phyloP scores from a whole-genome alignment of 1,139 yeast species.

The Lodderomyces orthopsilosis region DNA sequence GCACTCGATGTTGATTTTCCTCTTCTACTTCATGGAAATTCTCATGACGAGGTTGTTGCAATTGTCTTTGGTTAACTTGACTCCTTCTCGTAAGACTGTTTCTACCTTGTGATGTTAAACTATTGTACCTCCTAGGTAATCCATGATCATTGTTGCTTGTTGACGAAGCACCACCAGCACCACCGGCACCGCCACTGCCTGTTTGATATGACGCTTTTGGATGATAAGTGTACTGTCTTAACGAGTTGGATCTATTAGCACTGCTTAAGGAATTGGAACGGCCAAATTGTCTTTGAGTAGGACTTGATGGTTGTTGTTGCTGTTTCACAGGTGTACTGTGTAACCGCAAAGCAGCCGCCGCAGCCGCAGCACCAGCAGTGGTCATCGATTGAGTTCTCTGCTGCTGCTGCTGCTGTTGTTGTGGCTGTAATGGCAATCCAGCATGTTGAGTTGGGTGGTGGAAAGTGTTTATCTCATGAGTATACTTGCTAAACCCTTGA shows the following conservation, averaged over 20 bases:
- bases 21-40: constrained; percentile 2
- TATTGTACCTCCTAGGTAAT: constrained; percentile 21
- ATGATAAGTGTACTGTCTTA: constrained; percentile 37
- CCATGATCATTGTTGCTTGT: constrained; percentile 14
- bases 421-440: constrained; percentile 20
- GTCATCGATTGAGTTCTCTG: constrained; percentile 24
- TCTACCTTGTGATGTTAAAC: constrained; percentile 16
- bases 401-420: constrained; percentile 5
- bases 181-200: not conserved
- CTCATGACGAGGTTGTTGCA: constrained; percentile 1
- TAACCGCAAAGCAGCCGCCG: constrained; percentile 45
- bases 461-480: constrained; percentile 30
- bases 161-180: not conserved
- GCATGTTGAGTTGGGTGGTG: constrained; percentile 19
- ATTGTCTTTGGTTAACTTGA: constrained; percentile 1
- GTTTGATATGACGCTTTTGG: constrained; percentile 40
- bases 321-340: constrained; percentile 21
- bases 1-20: not conserved
- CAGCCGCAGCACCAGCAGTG: constrained; percentile 41
- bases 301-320: constrained; percentile 10
- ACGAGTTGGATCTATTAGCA: constrained; percentile 9
- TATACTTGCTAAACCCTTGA: constrained; percentile 42
- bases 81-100: constrained; percentile 11
- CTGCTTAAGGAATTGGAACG: constrained; percentile 18
- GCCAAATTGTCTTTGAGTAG: constrained; percentile 8